Conservation (phyloP, 1,139 yeast species). For the Geotrichum citri-aurantii region DNA sequence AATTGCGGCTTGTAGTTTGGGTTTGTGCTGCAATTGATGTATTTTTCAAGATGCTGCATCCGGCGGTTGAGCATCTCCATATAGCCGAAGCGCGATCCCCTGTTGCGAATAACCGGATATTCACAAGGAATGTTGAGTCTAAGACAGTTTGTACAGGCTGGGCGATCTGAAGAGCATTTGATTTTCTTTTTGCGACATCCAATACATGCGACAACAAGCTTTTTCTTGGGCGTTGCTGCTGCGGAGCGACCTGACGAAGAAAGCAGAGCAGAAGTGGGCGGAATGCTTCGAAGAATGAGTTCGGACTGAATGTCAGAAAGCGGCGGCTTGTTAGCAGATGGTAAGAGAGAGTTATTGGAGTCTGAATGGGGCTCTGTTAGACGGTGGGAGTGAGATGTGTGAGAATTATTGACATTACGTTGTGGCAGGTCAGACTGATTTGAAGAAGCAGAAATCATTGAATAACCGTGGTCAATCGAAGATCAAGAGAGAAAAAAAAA, state of each 20-base stretch:
- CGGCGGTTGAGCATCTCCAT: conserved; percentile 34
- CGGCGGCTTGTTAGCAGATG: not conserved
- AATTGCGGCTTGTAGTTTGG: conserved; percentile 18
- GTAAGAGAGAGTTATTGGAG: not conserved
- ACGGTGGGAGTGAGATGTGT: not conserved
- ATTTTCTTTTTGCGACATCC: conserved; percentile 38
- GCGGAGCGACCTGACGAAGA: not conserved
- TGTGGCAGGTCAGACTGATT: not conserved
- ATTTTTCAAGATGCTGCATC: conserved; percentile 31
- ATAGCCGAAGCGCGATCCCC: conserved; percentile 39
- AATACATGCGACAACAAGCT: conserved; percentile 36
- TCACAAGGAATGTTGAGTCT: conserved; percentile 35
- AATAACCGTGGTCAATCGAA: not conserved
- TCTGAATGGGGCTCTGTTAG: not conserved
- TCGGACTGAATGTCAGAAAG: not conserved
- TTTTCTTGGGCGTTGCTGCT: conserved; percentile 25
- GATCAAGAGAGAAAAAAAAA: too few species aligned
- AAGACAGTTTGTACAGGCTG: conserved; percentile 38
- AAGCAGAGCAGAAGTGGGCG: not conserved
- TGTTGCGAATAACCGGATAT: conserved; percentile 35
- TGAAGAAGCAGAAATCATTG: not conserved
- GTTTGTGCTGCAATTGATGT: conserved; percentile 22
- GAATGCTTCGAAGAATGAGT: not conserved
- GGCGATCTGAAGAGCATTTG: conserved; percentile 38
- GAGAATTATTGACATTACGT: not conserved